phyloP scores from a whole-genome alignment of 768 basidiomycete species.

The Hebeloma cylindrosporum region DNA sequence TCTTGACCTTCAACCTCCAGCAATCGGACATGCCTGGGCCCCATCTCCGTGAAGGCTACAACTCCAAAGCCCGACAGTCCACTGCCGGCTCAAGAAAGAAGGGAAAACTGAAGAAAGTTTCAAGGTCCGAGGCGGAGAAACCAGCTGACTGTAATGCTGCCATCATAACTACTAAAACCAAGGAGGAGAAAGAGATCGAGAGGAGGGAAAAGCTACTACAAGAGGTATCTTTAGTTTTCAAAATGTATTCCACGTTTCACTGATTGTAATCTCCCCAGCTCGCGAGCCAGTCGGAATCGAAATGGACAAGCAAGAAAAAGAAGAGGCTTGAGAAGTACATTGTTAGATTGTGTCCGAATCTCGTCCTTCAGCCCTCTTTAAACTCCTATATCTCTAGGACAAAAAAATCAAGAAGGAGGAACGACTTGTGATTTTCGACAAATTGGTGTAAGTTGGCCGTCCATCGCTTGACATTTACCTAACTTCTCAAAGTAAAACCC shows the following conservation, averaged over 20 bases:
- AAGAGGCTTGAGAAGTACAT: constrained; percentile 92
- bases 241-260: constrained; percentile 4
- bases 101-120: constrained; percentile 42
- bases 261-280: constrained; percentile 33
- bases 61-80: constrained; percentile 69
- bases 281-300: constrained; percentile 56
- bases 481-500: constrained; percentile 60
- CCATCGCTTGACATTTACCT: constrained; percentile 17
- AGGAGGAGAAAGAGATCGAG: constrained; percentile 60
- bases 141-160: constrained; percentile 56
- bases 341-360: constrained; percentile 41
- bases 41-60: constrained; percentile 42
- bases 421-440: constrained; percentile 71
- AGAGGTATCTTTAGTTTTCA: constrained; percentile 45
- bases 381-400: constrained; percentile 47
- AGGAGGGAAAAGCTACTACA: constrained; percentile 56
- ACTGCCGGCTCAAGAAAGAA: constrained; percentile 63
- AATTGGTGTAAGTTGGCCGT: constrained; percentile 63
- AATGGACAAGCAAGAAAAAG: constrained; percentile 82
- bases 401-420: constrained; percentile 94
- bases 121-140: constrained; percentile 20
- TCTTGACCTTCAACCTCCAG: not conserved
- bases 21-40: constrained; percentile 22
- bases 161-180: constrained; percentile 56
- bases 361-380: not conserved